Evolutionary conservation across 495 filamentous ascomycete species (phyloP).

Genomic region (Penicillium atrosanguineum): DNA sequence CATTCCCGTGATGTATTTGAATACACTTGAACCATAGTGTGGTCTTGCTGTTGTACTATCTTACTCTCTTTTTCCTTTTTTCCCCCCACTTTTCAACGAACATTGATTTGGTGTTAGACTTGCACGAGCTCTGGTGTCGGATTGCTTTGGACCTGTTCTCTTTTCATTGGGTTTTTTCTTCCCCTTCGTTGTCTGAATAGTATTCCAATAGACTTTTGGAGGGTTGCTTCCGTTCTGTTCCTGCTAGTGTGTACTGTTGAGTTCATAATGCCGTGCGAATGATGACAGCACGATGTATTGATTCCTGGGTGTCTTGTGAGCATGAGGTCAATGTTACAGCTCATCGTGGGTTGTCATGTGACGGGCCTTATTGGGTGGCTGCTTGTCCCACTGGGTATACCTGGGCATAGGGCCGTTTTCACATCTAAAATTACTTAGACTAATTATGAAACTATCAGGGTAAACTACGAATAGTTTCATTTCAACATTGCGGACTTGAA

Average conservation of each 20-base stretch:
- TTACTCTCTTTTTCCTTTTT: conserved; percentile 10
- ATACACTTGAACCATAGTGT: conserved; percentile 9
- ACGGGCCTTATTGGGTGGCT: background rate
- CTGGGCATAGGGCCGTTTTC: too few species aligned
- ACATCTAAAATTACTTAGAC: too few species aligned
- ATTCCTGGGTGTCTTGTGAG: background rate
- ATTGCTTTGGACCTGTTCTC: conserved; percentile 23
- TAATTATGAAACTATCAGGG: too few species aligned
- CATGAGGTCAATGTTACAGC: background rate
- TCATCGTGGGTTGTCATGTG: background rate
- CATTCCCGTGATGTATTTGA: conserved; percentile 20
- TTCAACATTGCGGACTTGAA: too few species aligned
- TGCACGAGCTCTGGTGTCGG: conserved; percentile 34
- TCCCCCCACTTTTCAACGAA: conserved; percentile 20
- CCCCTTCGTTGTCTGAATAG: conserved; percentile 25
- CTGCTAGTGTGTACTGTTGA: background rate
- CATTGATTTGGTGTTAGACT: conserved; percentile 28
- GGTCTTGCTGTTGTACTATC: conserved; percentile 19
- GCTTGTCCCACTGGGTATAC: too few species aligned
- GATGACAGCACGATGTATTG: background rate
- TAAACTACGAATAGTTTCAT: too few species aligned
- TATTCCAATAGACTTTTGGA: conserved; percentile 31
- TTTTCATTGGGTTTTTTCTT: conserved; percentile 18
- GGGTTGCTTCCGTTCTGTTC: background rate
- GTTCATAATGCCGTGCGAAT: background rate